A percentile compares a stretch with the other conserved stretches of the same genome.
phyloP scores from a whole-genome alignment of 176 grass and related monocot species.

The Melocanna baccifera region DNA sequence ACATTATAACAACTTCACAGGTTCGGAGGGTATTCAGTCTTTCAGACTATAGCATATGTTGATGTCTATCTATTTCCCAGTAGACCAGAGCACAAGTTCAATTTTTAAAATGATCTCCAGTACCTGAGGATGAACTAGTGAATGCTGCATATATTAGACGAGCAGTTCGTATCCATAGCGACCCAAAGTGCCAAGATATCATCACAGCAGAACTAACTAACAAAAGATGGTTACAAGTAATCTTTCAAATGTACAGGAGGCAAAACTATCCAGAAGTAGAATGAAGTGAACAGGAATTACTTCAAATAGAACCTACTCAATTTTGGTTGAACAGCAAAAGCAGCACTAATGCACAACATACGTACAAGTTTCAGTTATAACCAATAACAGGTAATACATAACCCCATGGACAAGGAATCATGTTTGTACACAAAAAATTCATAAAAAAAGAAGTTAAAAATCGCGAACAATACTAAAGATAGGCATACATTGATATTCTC shows the following conservation, averaged over 20 bases:
- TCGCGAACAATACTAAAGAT: neutral
- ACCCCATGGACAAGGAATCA: neutral
- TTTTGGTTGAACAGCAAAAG: neutral
- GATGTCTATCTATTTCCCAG: neutral
- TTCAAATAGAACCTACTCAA: neutral
- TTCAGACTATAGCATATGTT: neutral
- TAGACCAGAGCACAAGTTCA: neutral
- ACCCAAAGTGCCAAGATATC: neutral
- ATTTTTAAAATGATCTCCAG: neutral
- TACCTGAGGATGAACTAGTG: neutral
- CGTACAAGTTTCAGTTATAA: slow-evolving; percentile 5
- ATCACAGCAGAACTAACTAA: neutral
- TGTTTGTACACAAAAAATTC: neutral
- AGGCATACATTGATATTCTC: slow-evolving; percentile 66
- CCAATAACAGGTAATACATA: slow-evolving; percentile 16
- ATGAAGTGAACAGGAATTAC: neutral
- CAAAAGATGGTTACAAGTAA: neutral
- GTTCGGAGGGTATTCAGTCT: neutral
- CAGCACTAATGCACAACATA: neutral
- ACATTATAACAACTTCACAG: too few species aligned
- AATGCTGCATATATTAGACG: neutral
- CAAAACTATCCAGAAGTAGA: neutral
- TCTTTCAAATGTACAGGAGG: neutral
- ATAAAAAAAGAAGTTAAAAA: neutral
- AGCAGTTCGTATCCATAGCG: neutral